Conservation (phyloP, 345 rosid species). For the Citrus sinensis region DVS_A1.0 CM039168.1:28469001-28469500, state of each 20-base stretch:
- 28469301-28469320: background rate
- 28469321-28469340: background rate
- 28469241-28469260: background rate
- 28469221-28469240: background rate
- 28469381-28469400: background rate
- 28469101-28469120: too few species aligned
- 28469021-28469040: background rate
- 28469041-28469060: too few species aligned
- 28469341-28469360: background rate
- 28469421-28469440: too few species aligned
- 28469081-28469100: too few species aligned
- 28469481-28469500: too few species aligned
- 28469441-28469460: too few species aligned
- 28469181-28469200: background rate
- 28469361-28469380: background rate
- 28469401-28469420: too few species aligned
- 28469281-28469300: background rate
- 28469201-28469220: background rate
- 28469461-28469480: too few species aligned
- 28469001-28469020: background rate
- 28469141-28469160: background rate
- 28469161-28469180: background rate
- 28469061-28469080: too few species aligned
- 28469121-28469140: background rate
- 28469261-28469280: background rate